phyloP scores from a whole-genome alignment of 441 rosid species.

The Pelargonium cotyledonis region DNA sequence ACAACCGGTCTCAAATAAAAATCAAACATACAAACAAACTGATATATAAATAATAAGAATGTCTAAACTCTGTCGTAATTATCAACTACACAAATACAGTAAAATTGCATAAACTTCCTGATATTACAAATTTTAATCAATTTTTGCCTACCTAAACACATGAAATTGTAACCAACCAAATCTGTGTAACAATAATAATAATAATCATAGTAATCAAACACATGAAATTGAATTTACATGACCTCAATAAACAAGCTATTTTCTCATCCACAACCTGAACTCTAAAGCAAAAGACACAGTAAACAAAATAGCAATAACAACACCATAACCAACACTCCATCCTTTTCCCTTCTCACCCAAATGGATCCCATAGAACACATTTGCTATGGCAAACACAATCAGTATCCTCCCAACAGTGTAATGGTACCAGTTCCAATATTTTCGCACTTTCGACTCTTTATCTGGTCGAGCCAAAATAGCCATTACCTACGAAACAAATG shows the following conservation, averaged over 20 bases:
- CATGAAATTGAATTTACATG: background rate
- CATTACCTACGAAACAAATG: constrained; percentile 31
- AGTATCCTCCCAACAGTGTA: constrained; percentile 26
- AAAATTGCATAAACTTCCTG: too few relatives aligned
- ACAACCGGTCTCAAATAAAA: too few relatives aligned
- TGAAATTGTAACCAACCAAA: too few relatives aligned
- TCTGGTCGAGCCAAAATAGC: constrained; percentile 58
- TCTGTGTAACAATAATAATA: too few relatives aligned
- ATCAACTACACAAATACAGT: too few relatives aligned
- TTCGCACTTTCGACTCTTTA: constrained; percentile 46
- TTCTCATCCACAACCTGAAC: constrained; percentile 32
- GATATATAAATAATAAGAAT: too few relatives aligned
- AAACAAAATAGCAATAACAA: constrained; percentile 32
- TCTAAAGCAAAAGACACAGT: constrained; percentile 36
- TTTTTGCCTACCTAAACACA: too few relatives aligned
- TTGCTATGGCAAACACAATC: constrained; percentile 39
- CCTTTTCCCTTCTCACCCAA: constrained; percentile 37
- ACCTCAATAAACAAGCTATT: background rate
- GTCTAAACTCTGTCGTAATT: too few relatives aligned
- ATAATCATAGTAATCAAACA: background rate
- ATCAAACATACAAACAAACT: too few relatives aligned
- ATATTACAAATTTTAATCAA: too few relatives aligned
- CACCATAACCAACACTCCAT: constrained; percentile 57
- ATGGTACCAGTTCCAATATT: constrained; percentile 84
- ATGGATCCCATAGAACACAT: constrained; percentile 70